Evolutionary conservation across 768 basidiomycete species (phyloP), one percentile per base, ranked within the genome.

Genomic region (Fistulinella prunicolor): DNA sequence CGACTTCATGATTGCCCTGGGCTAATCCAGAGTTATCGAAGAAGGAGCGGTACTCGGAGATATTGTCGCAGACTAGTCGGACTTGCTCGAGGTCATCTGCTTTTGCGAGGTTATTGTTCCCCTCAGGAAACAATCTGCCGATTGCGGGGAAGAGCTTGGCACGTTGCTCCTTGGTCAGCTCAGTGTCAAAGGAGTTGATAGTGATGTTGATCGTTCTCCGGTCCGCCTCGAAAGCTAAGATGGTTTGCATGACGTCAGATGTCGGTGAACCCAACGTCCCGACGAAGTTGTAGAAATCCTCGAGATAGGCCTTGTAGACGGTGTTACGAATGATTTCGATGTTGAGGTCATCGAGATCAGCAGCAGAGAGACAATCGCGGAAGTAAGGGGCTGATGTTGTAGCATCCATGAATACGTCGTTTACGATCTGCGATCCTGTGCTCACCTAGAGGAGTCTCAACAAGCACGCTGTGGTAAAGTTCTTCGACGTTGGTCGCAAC

Each of bases 281-380:
- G 63, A 84, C 88, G 70, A 87, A 98, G 55, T 77, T 68, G 73
- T 94, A 81, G 67, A 99, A 99, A 69, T 99, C 96, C 66, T 98
- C 95, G 49, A 99, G 86, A 71, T 99, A 99, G 16, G 94, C 87
- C 68, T 96, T 97, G 80, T 98, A 98, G 29, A 99, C 87, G 1
- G 95, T 94, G 72, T 98, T 98, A 37, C 96, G 91, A 70, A 99
- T 94, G 71, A 99, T 96, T 74, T 99, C 96, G 62, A 99, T 98
- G 75, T 99, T 97, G 49, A 98, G 83, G 66, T 97, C 96, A 65
- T 99, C 96, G 39, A 99, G 81, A 66, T 99, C 96, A 37, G 89
- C 83, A 16, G 96, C 95, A 29, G 94, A 88, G 21, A 98, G 78
- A 65, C 94, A 97, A 59, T 92, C 88, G 21, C 90, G 86, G 79